phyloP scores from a whole-genome alignment of 1,284 basidiomycete species.

The Apiotrichum veenhuisii region DNA sequence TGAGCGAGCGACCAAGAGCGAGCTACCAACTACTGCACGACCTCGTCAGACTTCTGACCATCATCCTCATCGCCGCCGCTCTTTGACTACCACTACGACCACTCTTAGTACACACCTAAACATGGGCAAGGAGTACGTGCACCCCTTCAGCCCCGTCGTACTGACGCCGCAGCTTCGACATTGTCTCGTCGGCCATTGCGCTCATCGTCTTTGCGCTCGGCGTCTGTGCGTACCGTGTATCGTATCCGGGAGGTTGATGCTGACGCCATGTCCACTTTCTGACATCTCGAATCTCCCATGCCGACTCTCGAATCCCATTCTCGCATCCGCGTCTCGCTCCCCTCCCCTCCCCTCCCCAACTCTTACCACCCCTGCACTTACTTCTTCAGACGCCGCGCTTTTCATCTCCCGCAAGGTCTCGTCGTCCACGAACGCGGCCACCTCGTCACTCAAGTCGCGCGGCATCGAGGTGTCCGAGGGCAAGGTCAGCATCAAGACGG shows the following conservation, averaged over 20 bases:
- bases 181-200: constrained; percentile 30
- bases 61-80: too few relatives aligned
- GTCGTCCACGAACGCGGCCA: constrained; percentile 5
- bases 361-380: not conserved
- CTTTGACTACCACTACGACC: not conserved
- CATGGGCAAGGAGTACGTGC: too few relatives aligned
- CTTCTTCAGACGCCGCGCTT: constrained; percentile 18
- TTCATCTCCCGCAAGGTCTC: constrained; percentile 17
- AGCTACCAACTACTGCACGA: too few relatives aligned
- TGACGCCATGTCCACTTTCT: too few relatives aligned
- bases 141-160: too few relatives aligned
- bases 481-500: constrained; percentile 29
- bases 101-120: not conserved
- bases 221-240: constrained; percentile 30
- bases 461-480: constrained; percentile 29
- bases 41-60: too few relatives aligned
- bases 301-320: not conserved
- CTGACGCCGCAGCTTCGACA: constrained; percentile 22
- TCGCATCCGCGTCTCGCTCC: too few relatives aligned
- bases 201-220: constrained; percentile 35
- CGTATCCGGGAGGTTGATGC: not conserved
- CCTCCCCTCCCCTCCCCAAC: too few relatives aligned
- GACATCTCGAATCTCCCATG: not conserved
- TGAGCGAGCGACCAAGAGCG: too few relatives aligned
- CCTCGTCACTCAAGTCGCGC: constrained; percentile 14